Conservation (phyloP, 495 filamentous ascomycete species). For the Lophiotrema nucula region DNA sequence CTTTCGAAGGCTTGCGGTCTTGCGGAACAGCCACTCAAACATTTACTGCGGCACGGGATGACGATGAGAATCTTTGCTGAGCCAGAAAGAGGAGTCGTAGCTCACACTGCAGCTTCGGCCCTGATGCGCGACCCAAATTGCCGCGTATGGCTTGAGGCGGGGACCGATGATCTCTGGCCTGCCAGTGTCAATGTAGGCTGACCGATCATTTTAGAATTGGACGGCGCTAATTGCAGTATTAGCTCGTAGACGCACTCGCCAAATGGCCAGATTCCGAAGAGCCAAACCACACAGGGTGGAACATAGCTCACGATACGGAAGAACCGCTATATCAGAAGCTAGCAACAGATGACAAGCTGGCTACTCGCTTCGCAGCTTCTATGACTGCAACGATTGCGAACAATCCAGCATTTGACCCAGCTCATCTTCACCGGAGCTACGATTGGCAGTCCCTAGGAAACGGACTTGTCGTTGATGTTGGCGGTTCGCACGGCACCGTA, state of each 20-base stretch:
- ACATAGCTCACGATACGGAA: slow-evolving; percentile 1
- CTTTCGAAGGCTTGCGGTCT: too few relatives aligned
- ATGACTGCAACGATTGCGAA: not conserved
- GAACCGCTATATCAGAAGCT: not conserved
- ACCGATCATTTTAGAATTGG: too few relatives aligned
- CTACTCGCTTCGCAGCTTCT: slow-evolving; percentile 5
- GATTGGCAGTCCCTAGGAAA: not conserved
- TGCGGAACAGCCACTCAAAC: too few relatives aligned
- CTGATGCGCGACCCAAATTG: not conserved
- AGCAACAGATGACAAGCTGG: not conserved
- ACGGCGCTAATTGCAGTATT: too few relatives aligned
- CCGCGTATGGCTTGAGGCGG: not conserved
- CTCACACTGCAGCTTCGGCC: not conserved
- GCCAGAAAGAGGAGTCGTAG: not conserved
- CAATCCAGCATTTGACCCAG: not conserved
- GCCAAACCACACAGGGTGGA: slow-evolving; percentile 7
- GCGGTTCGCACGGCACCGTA: slow-evolving; percentile 9
- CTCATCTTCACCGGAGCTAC: not conserved
- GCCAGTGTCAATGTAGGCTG: not conserved
- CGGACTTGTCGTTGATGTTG: slow-evolving; percentile 7
- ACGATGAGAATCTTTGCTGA: not conserved
- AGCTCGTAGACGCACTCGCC: slow-evolving; percentile 6
- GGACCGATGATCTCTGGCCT: not conserved
- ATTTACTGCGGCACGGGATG: not conserved
- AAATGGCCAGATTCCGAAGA: slow-evolving; percentile 19